Conservation (phyloP, 2,329 filamentous ascomycete species). For the Zasmidium angulare region DNA sequence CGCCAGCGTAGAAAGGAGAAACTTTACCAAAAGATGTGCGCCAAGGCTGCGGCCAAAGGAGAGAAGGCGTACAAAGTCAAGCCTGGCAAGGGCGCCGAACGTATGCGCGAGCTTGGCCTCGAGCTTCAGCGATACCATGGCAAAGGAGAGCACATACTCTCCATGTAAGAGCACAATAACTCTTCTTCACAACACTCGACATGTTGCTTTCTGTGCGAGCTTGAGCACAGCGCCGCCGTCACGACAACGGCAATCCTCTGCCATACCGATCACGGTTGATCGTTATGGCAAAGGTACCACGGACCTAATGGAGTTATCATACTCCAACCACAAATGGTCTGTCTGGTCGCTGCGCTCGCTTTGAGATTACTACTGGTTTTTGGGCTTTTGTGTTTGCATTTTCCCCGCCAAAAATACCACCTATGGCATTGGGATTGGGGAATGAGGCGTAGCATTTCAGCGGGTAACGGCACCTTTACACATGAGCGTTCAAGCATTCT, state of each 20-base stretch:
- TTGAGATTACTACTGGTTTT: constrained; percentile 1
- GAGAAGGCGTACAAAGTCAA: constrained; percentile 66
- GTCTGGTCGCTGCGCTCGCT: constrained; percentile 25
- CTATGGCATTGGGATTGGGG: constrained; percentile 2
- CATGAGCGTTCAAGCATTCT: constrained; percentile 17
- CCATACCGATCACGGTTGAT: too few species aligned
- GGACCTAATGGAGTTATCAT: neutral
- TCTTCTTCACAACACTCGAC: neutral
- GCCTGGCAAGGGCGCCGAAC: constrained; percentile 84
- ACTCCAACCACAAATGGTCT: constrained; percentile 6
- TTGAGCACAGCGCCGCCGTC: constrained; percentile 30
- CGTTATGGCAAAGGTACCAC: neutral
- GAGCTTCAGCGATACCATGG: constrained; percentile 78
- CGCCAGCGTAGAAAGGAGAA: constrained; percentile 91
- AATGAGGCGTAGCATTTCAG: neutral
- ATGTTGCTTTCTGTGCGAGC: constrained; percentile 14
- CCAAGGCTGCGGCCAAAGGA: constrained; percentile 67
- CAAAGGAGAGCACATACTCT: constrained; percentile 55
- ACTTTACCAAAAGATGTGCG: constrained; percentile 84
- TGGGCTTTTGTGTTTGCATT: too few species aligned
- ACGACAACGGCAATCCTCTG: constrained; percentile 9
- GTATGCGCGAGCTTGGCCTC: constrained; percentile 89
- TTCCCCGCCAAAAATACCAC: too few species aligned
- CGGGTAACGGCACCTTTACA: neutral
- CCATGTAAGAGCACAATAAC: constrained; percentile 34